phyloP scores from a whole-genome alignment of 305 asterid genomes.

The Fraxinus velutina region DNA sequence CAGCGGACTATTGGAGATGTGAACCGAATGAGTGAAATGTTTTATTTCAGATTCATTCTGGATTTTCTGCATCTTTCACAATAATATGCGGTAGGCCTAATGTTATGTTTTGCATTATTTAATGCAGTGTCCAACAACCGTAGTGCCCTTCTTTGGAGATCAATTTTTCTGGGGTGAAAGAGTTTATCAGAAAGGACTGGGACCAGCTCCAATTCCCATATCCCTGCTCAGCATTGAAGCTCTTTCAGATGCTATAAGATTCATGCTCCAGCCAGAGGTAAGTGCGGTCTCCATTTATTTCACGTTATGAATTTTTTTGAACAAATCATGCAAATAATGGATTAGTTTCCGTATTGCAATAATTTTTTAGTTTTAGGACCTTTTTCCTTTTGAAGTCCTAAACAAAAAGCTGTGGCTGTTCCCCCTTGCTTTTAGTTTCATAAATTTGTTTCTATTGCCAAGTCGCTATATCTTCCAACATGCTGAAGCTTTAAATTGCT shows the following conservation, averaged over 20 bases:
- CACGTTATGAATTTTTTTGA: neutral
- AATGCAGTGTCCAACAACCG: constrained; percentile 91
- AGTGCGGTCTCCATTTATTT: neutral
- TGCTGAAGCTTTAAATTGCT: neutral
- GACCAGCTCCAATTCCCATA: constrained; percentile 85
- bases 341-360: neutral
- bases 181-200: constrained; percentile 65
- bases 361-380: neutral
- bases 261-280: constrained; percentile 96
- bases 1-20: neutral
- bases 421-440: neutral
- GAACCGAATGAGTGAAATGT: neutral
- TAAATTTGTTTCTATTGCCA: neutral
- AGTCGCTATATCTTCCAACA: neutral
- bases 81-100: neutral
- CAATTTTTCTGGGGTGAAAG: constrained; percentile 97
- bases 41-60: neutral
- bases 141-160: constrained; percentile 94
- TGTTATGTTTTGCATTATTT: neutral
- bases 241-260: constrained; percentile 77
- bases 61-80: neutral
- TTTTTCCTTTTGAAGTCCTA: neutral
- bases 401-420: neutral
- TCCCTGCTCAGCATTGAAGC: constrained; percentile 69
- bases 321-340: neutral